These are phyloP conservation scores for Acacia acuminata DNA, from an alignment of 306 rosid genomes.

Conservation along the genomic window DNA sequence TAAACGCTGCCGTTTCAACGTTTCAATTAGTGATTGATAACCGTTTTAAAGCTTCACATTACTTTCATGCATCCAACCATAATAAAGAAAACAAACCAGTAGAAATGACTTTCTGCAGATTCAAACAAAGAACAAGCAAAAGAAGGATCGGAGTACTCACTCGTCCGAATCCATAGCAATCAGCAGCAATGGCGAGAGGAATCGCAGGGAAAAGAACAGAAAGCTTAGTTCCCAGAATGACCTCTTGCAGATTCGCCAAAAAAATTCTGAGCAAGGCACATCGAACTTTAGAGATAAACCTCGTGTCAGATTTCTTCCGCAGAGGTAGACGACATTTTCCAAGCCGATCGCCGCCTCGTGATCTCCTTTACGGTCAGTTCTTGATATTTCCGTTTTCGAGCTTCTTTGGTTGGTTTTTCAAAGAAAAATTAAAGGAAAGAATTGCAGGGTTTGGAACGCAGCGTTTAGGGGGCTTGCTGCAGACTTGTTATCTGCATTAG, in stretches of 20 bases:
- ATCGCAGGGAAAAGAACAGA: constrained; percentile 62
- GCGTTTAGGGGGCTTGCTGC: too few relatives aligned
- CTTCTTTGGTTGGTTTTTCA: not conserved
- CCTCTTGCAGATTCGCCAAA: constrained; percentile 65
- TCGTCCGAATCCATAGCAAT: constrained; percentile 50
- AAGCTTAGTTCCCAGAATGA: constrained; percentile 76
- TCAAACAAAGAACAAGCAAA: not conserved
- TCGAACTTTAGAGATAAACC: constrained; percentile 54
- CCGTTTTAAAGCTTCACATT: too few relatives aligned
- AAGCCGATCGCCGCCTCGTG: constrained; percentile 55
- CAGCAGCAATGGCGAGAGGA: constrained; percentile 61
- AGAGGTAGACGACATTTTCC: constrained; percentile 83
- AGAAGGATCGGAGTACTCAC: constrained; percentile 38
- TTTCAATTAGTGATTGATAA: too few relatives aligned
- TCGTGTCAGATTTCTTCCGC: constrained; percentile 66
- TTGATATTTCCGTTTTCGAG: constrained; percentile 45
- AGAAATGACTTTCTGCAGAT: too few relatives aligned
- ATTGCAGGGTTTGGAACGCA: not conserved
- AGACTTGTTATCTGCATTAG: too few relatives aligned
- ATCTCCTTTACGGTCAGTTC: constrained; percentile 43
- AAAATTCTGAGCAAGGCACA: constrained; percentile 34
- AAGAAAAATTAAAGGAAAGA: not conserved
- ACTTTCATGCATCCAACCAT: too few relatives aligned
- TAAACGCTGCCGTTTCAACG: too few relatives aligned
- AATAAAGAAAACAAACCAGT: not conserved